These are phyloP conservation scores for Leucogyrophana mollusca DNA, from an alignment of 768 basidiomycete species.

Conservation along the genomic window DNA sequence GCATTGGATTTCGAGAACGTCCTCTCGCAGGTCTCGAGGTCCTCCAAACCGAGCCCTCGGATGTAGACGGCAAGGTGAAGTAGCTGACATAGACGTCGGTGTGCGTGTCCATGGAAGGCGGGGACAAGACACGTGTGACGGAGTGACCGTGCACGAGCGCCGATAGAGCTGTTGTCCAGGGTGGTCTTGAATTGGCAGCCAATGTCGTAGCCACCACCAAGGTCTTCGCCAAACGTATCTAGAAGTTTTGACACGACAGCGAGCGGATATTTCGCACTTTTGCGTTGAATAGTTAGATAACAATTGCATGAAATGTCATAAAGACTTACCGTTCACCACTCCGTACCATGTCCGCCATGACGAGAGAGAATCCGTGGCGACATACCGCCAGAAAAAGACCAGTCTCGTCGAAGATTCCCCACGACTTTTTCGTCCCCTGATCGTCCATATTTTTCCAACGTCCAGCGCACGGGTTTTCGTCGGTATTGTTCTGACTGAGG, in stretches of 20 bases:
- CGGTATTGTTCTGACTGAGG: not conserved
- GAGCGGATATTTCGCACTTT: conserved; percentile 17
- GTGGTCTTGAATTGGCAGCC: conserved; percentile 14
- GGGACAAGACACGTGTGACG: conserved; percentile 9
- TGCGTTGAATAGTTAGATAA: conserved; percentile 6
- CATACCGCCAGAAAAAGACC: conserved; percentile 23
- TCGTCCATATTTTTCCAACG: conserved; percentile 15
- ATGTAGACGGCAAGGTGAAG: conserved; percentile 12
- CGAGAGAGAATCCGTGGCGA: conserved; percentile 20
- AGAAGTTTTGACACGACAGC: conserved; percentile 11
- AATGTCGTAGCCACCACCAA: conserved; percentile 17
- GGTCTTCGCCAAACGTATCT: not conserved
- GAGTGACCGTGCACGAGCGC: conserved; percentile 5
- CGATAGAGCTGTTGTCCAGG: conserved; percentile 10
- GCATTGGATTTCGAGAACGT: conserved; percentile 19
- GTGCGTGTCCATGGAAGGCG: conserved; percentile 22
- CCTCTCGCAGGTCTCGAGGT: conserved; percentile 17
- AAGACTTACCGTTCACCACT: conserved; percentile 24
- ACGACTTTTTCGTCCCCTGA: conserved; percentile 13
- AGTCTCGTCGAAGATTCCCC: conserved; percentile 19
- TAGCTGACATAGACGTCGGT: conserved; percentile 20
- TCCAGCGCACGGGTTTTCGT: conserved; percentile 10
- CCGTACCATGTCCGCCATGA: conserved; percentile 20
- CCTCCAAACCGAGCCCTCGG: conserved; percentile 16
- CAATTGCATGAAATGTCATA: no score